Evolutionary conservation across 2,329 filamentous ascomycete species (phyloP).

Genomic region (Fusarium proliferatum): DNA sequence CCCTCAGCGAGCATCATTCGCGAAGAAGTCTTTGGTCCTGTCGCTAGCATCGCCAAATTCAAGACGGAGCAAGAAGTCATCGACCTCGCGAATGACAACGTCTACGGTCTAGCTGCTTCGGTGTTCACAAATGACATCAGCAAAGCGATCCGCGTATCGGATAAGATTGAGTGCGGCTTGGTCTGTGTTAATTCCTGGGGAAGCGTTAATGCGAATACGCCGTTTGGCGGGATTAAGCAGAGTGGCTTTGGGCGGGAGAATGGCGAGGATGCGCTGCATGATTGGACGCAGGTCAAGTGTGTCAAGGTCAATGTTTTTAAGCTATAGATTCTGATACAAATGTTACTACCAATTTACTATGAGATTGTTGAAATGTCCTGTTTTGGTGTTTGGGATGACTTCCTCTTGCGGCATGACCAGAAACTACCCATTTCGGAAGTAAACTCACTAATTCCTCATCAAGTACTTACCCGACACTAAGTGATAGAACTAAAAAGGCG

Average conservation of each 20-base stretch:
- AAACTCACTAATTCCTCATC: neutral
- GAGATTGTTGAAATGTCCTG: accelerated
- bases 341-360: neutral
- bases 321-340: neutral
- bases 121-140: slow-evolving; percentile 65
- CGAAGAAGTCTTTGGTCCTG: slow-evolving; percentile 31
- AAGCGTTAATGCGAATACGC: slow-evolving; percentile 41
- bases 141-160: slow-evolving; percentile 34
- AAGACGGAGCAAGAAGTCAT: slow-evolving; percentile 27
- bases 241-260: slow-evolving; percentile 49
- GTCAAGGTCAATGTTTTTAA: slow-evolving; percentile 43
- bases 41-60: slow-evolving; percentile 28
- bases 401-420: neutral
- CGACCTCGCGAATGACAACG: slow-evolving; percentile 2
- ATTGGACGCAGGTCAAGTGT: slow-evolving; percentile 47
- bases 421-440: neutral
- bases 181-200: slow-evolving; percentile 66
- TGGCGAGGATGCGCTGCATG: slow-evolving; percentile 47
- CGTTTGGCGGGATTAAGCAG: slow-evolving; percentile 51
- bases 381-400: neutral
- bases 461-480: neutral
- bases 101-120: slow-evolving; percentile 17
- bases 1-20: slow-evolving; percentile 11
- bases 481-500: neutral
- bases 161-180: slow-evolving; percentile 71